Base-by-base conservation (phyloP, 2,329 filamentous ascomycete genomes). In the Alternaria sp. region DNA sequence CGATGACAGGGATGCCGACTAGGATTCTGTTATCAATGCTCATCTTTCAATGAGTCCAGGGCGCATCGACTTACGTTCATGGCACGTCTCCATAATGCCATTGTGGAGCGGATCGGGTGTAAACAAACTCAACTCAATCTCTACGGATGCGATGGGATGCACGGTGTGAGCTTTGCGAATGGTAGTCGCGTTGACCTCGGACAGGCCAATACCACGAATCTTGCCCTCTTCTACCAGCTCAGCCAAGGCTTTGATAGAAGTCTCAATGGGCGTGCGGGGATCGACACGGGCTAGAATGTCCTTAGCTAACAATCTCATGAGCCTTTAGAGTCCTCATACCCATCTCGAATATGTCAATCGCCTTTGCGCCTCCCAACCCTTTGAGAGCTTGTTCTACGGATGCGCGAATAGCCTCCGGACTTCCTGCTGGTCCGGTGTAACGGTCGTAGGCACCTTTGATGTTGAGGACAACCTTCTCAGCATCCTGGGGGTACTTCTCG, bases 1-100 rank as follows among this genome's bases (percentile, higher is more conserved):
- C 65, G 16, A 91, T 77, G 43, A 93, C 76, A 0, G 89, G 87
- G 62, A 93, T 91, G 48, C 81, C 79, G 51, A 89, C 43, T 46
- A 4, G n/a, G 26, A 12, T 5, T 8, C 3, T 14, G n/a, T 46
- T 46, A 3, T 46, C 9, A 12, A 30, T 30, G 28, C 5, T 0
- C 3, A 3, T 12, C 9, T 30, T 30, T 0, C 24, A 11, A 30
- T 30, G 28, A 30, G 5, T 30, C 0, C 28, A 11, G 28, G 1
- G 28, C 28, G 28, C 11, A 30, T 30, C 28, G 28, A 46, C 43
- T 1, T 46, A 46, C 43, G 24, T 28, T 46, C 9, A 14, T 77
- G 81, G 58, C 86, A 87, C 1, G 83, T 79, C 34, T 79, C 71
- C 2, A 83, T 81, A 4, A 88, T 80, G 24, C 82, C 86, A 59